phyloP scores from a whole-genome alignment of 2,329 filamentous ascomycete genomes.

The Sporothrix humicola region DNA sequence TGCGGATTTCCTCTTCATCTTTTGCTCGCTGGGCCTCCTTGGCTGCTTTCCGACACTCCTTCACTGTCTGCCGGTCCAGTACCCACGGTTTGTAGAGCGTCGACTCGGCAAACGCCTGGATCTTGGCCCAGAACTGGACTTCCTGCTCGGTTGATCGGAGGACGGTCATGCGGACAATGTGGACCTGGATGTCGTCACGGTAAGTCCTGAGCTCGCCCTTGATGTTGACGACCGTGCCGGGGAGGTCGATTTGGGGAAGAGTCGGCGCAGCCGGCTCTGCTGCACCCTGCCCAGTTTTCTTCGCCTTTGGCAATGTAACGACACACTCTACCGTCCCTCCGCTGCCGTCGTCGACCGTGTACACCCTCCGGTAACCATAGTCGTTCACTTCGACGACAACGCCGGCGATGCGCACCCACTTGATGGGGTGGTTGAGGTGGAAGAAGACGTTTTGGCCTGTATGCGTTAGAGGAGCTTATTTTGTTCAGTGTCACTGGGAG shows the following conservation, averaged over 20 bases:
- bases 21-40: conserved; percentile 40
- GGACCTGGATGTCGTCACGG: conserved; percentile 53
- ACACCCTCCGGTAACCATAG: conserved; percentile 53
- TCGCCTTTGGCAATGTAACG: conserved; percentile 35
- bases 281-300: not conserved
- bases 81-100: conserved; percentile 62
- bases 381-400: conserved; percentile 69
- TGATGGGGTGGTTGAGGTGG: conserved; percentile 74
- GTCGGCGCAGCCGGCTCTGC: not conserved
- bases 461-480: not conserved
- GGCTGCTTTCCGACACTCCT: conserved; percentile 56
- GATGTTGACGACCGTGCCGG: conserved; percentile 61
- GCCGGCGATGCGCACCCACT: conserved; percentile 74
- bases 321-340: conserved; percentile 62
- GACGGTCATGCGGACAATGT: conserved; percentile 56
- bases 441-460: conserved; percentile 66
- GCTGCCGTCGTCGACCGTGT: conserved; percentile 69
- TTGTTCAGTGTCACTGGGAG: not conserved
- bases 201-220: conserved; percentile 59
- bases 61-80: conserved; percentile 56
- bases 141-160: conserved; percentile 62
- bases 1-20: not conserved
- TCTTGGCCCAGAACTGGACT: conserved; percentile 64
- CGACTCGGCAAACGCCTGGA: conserved; percentile 55
- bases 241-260: not conserved